Percentiles rank a stretch among this genome's conserved stretches.
Evolutionary conservation across 768 basidiomycete species (phyloP).

Genomic region (Plicaturopsis crispa): DNA sequence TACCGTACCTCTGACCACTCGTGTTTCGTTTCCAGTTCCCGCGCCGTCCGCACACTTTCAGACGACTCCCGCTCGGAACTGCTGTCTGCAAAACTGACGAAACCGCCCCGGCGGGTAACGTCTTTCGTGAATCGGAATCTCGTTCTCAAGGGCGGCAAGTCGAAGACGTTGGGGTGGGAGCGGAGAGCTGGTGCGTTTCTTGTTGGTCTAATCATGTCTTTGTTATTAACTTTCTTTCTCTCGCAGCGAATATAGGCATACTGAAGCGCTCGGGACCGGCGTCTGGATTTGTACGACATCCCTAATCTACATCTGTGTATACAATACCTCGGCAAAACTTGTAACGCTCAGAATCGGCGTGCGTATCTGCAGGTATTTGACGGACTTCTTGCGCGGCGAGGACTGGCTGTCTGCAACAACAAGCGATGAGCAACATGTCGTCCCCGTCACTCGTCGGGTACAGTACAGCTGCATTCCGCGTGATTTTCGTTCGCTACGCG

Average conservation of each 20-base stretch:
- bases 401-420: too few relatives aligned
- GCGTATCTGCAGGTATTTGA: too few relatives aligned
- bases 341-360: too few relatives aligned
- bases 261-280: slow-evolving; percentile 48
- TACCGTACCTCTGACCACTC: slow-evolving; percentile 2
- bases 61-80: slow-evolving; percentile 15
- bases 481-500: too few relatives aligned
- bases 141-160: slow-evolving; percentile 34
- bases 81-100: slow-evolving; percentile 30
- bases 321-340: too few relatives aligned
- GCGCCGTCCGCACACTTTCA: slow-evolving; percentile 43
- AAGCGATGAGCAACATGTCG: too few relatives aligned
- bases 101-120: slow-evolving; percentile 37
- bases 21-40: slow-evolving; percentile 30
- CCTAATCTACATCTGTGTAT: too few relatives aligned
- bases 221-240: neutral
- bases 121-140: slow-evolving; percentile 48
- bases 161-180: slow-evolving; percentile 45
- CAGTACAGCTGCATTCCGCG: too few relatives aligned
- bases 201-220: neutral
- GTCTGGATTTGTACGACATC: slow-evolving; percentile 43
- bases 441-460: too few relatives aligned
- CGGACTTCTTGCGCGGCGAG: too few relatives aligned
- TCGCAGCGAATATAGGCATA: slow-evolving; percentile 47
- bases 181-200: slow-evolving; percentile 45